A percentile compares a stretch with the other conserved stretches of the same genome.
Evolutionary conservation across 768 basidiomycete genomes (phyloP).

Genomic region (Lyophyllum shimeji): DNA sequence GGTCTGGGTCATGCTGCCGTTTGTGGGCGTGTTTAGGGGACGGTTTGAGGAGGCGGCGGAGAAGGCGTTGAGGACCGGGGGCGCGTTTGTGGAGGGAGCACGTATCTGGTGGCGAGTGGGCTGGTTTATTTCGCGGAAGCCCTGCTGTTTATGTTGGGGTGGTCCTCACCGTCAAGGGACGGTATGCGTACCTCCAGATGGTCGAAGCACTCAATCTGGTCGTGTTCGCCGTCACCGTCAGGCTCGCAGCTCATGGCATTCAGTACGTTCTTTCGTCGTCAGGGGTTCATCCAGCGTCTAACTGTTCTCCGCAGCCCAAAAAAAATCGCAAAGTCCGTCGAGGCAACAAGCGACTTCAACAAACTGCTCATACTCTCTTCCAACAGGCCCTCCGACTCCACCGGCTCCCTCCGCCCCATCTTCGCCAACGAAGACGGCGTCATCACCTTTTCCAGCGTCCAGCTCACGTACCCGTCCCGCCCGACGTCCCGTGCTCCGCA

Average conservation of each 20-base stretch:
- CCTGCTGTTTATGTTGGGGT: constrained; percentile 90
- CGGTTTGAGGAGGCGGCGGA: constrained; percentile 69
- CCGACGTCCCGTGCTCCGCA: constrained; percentile 67
- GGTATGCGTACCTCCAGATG: constrained; percentile 87
- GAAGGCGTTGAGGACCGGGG: constrained; percentile 61
- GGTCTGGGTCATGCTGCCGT: constrained; percentile 85
- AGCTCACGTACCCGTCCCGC: constrained; percentile 84
- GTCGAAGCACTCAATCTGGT: constrained; percentile 89
- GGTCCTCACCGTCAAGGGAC: constrained; percentile 75
- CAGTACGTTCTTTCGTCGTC: constrained; percentile 53
- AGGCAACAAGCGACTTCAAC: constrained; percentile 81
- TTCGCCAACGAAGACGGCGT: constrained; percentile 49
- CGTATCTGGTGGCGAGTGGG: constrained; percentile 75
- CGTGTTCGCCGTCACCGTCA: constrained; percentile 90
- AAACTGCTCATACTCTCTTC: constrained; percentile 60
- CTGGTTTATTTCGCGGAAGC: constrained; percentile 91
- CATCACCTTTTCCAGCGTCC: constrained; percentile 70
- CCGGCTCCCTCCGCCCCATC: constrained; percentile 63
- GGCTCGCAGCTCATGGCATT: constrained; percentile 92
- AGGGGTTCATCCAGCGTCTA: no score
- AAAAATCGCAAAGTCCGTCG: constrained; percentile 83
- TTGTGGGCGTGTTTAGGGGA: constrained; percentile 66
- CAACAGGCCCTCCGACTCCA: constrained; percentile 68
- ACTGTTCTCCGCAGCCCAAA: constrained; percentile 53
- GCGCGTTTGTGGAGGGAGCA: constrained; percentile 92